Base-by-base conservation (phyloP, 1,139 yeast species). In the Yamadazyma kanchanaburiensis region DNA sequence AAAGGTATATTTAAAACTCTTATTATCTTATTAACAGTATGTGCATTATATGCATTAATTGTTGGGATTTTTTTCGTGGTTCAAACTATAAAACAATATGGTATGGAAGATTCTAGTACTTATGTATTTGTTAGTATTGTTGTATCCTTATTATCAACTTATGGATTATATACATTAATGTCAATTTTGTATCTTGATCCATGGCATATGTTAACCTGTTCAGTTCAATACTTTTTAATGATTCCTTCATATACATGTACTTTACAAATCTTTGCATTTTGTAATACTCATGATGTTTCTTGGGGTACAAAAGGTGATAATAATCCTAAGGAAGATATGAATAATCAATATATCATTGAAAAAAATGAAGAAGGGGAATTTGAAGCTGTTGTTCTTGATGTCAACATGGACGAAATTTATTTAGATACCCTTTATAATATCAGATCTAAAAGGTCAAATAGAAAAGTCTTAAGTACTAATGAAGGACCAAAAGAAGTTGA, bases 271-370 rank as follows among this genome's bases (percentile, higher is more conserved):
- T 88, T 86, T 61, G 96, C 97, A 1, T 86, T 87, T 56, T 88
- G 97, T 61, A 88, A 88, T 53, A 87, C 95, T 4, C 96, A 88
- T 60, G 96, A 88, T 66, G 95, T 88, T 31, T 83, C 95, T 0
- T 89, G 96, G 96, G 96, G 96, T 58, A 89, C 96, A 0, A 88
- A 88, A 53, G 96, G 96, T 43, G 95, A 89, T 39, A 84, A 82
- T 42, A 77, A 78, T 41, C 83, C 80, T 28, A 70, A 78, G 11
- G 78, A 77, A 46, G 74, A 68, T 39, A 56, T 52, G 32, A 39
- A 49, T 11, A 66, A 67, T 33, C 71, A 64, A 38, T 69, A 69
- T 39, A 63, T 67, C 32, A 65, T 69, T 35, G 72, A 68, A 35
- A 62, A 66, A 46, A 65, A 67, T 35, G 74, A 64, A 30, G 55